A percentile compares a stretch with the other conserved stretches of the same genome.
Conservation (phyloP, 306 rosid species). For the Phaseolus lunatus region DNA sequence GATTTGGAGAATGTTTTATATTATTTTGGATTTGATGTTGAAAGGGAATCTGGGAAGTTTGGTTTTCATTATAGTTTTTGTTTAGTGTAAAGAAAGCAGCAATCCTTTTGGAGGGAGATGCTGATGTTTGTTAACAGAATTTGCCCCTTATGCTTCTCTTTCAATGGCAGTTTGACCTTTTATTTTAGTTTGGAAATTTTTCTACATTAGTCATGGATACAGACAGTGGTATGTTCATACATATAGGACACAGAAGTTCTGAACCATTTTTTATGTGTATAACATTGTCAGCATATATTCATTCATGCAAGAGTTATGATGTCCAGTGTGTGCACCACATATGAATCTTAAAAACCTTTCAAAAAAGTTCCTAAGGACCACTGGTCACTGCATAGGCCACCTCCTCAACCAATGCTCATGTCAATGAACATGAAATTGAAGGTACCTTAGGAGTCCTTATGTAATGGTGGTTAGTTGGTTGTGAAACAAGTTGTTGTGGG, state of each 20-base stretch:
- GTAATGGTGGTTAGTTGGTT: no score
- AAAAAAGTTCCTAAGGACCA: background rate
- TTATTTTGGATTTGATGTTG: background rate
- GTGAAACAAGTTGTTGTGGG: no score
- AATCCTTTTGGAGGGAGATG: background rate
- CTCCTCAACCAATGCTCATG: background rate
- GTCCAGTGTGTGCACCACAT: background rate
- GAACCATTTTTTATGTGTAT: background rate
- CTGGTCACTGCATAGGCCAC: background rate
- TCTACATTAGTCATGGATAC: background rate
- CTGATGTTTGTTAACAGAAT: background rate
- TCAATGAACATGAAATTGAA: background rate
- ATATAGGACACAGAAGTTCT: background rate
- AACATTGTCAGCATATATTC: background rate
- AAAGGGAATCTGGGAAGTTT: background rate
- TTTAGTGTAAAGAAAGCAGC: background rate
- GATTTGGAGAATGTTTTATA: background rate
- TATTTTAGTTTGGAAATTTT: background rate
- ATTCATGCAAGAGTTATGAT: background rate
- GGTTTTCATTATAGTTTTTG: background rate
- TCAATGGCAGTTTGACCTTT: background rate
- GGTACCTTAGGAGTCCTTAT: no score
- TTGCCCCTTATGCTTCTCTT: background rate
- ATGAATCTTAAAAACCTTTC: background rate
- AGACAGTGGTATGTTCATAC: background rate